phyloP scores from a whole-genome alignment of 2,329 filamentous ascomycete species.

The Scytalidium sp. region DNA sequence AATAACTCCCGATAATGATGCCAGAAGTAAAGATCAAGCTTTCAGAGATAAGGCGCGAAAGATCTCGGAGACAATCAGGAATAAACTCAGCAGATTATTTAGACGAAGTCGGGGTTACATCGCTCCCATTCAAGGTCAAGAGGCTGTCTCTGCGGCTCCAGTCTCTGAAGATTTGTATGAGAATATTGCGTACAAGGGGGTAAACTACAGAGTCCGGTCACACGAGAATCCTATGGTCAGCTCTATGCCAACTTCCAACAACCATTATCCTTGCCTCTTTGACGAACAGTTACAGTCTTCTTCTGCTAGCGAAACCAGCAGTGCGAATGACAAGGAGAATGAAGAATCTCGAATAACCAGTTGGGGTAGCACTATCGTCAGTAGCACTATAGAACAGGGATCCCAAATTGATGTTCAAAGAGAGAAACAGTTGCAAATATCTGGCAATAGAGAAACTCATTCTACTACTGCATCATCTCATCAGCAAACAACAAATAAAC shows the following conservation, averaged over 20 bases:
- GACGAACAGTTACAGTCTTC: no score
- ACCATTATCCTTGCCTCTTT: constrained; percentile 49
- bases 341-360: constrained; percentile 68
- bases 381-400: constrained; percentile 42
- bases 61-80: constrained; percentile 59
- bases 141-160: constrained; percentile 40
- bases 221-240: constrained; percentile 34
- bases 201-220: neutral
- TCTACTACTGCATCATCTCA: constrained; percentile 36
- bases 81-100: constrained; percentile 59
- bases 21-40: constrained; percentile 27
- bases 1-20: neutral
- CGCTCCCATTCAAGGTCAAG: constrained; percentile 44
- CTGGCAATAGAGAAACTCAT: constrained; percentile 58
- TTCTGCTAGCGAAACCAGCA: constrained; percentile 51
- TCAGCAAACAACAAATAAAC: constrained; percentile 21
- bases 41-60: constrained; percentile 55
- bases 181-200: neutral
- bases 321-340: constrained; percentile 39
- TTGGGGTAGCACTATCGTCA: constrained; percentile 65
- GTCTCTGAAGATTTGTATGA: constrained; percentile 22
- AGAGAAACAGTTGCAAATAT: constrained; percentile 57
- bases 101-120: constrained; percentile 35
- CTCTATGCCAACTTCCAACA: constrained; percentile 43
- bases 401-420: constrained; percentile 31